A percentile compares a stretch with the other conserved stretches of the same genome.
Evolutionary conservation across 1,284 basidiomycete species (phyloP).

Genomic region (Neotropicomus parvogracilis): DNA sequence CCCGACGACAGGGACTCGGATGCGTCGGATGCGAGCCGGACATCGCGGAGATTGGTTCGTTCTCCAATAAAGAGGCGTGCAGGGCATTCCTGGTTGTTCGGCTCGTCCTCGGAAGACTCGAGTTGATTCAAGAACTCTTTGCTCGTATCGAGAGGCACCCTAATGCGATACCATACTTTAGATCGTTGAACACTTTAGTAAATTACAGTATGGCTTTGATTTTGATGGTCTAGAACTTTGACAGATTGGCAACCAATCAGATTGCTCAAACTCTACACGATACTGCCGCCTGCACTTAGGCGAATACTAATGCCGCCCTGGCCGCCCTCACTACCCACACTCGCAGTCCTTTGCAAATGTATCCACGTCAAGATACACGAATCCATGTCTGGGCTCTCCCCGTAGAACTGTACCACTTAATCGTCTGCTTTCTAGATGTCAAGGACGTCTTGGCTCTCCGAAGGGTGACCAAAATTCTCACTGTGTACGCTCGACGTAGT

Average conservation of each 20-base stretch:
- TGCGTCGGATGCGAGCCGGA: constrained; percentile 11
- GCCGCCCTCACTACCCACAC: not conserved
- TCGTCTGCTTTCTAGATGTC: constrained; percentile 19
- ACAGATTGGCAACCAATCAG: too few species aligned
- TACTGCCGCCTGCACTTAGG: too few species aligned
- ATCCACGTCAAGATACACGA: not conserved
- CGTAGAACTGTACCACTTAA: constrained; percentile 14
- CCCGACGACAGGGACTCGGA: constrained; percentile 24
- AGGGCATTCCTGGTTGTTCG: constrained; percentile 16
- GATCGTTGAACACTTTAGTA: too few species aligned
- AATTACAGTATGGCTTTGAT: too few species aligned
- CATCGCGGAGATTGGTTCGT: constrained; percentile 11
- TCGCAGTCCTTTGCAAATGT: not conserved
- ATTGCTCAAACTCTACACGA: too few species aligned
- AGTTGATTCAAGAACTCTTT: constrained; percentile 2
- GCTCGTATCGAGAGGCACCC: not conserved
- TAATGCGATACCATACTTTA: too few species aligned
- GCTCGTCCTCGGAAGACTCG: constrained; percentile 12
- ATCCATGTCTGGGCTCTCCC: constrained; percentile 12
- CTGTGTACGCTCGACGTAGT: not conserved
- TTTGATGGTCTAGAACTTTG: too few species aligned
- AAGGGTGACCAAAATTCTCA: constrained; percentile 6
- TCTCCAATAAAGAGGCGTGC: constrained; percentile 1
- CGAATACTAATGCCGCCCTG: too few species aligned
- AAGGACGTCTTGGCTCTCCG: constrained; percentile 18